Base-by-base conservation (phyloP, 306 rosid genomes). In the Trifolium subterraneum region DNA sequence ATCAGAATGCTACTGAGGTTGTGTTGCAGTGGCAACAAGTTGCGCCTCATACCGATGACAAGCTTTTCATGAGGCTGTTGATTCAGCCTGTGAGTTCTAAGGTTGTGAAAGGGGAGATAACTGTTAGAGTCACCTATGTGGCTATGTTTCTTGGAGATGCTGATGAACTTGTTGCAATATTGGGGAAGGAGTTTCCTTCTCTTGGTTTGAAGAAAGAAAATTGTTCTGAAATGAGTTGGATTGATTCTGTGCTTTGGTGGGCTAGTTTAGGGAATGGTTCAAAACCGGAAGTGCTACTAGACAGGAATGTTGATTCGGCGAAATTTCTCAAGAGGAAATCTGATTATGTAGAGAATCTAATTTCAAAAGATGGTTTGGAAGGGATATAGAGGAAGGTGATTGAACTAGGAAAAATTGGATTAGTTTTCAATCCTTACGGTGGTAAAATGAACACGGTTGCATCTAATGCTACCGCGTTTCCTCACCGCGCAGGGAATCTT, bases 1-100 rank as follows among this genome's bases (percentile, higher is more conserved):
- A 89, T 16, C 74, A 86, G 68, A 79, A 67, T 35, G 77, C 60
- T 1, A 89, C 92, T 5, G 93, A 85, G 74, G 44, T 92, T 63
- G 94, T 90, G 19, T 67, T 70, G 5, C 83, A 75, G 35, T 92
- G 96, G 98, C 93, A 88, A 65, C 51, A 84, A 6, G 92, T 88
- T 55, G 91, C 96, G 8, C 86, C 89, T 0, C 22, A 3, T 0
- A 78, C 60, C 0, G 88, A 86, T 29, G 84, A 88, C 23, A 67
- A 81, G 67, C 86, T 88, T 27, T 90, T 88, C 87, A 70, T 90
- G 86, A 88, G 92, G 80, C 51, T 83, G 72, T 70, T 86, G 2
- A 15, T 88, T 36, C 87, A 84, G 70, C 92, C 92, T 8, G 88
- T 80, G 63, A 78, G 55, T 70, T 87, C 89, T 8, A 81, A 75